Conservation (phyloP, 2,329 filamentous ascomycete genomes). For the Calonectria pauciramosa region DNA sequence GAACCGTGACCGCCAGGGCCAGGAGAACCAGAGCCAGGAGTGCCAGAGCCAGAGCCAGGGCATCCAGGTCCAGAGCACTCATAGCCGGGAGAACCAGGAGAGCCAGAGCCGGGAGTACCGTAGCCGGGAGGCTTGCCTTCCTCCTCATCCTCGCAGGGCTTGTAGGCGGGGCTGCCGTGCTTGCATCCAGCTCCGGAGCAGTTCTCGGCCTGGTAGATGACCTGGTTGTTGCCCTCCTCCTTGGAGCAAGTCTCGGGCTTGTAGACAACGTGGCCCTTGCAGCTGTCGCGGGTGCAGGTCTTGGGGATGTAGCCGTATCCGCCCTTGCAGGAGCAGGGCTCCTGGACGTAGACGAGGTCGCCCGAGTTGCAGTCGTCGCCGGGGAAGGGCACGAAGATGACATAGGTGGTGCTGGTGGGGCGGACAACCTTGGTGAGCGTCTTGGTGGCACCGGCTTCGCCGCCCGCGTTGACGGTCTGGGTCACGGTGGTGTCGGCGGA, state of each 20-base stretch:
- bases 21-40: not conserved
- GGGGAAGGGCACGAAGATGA: conserved; percentile 37
- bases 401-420: conserved; percentile 23
- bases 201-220: conserved; percentile 27
- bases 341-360: conserved; percentile 36
- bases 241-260: conserved; percentile 40
- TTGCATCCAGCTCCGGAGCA: conserved; percentile 24
- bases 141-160: conserved; percentile 36
- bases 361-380: conserved; percentile 34
- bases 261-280: conserved; percentile 38
- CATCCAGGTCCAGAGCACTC: not conserved
- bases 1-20: too few relatives aligned
- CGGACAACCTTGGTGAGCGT: conserved; percentile 38
- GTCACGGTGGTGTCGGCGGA: not conserved
- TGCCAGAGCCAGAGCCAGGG: not conserved
- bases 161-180: conserved; percentile 29
- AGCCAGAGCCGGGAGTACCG: conserved; percentile 17
- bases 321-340: conserved; percentile 38
- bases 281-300: conserved; percentile 31
- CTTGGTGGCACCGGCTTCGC: conserved; percentile 26
- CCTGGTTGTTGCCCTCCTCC: not conserved
- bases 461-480: conserved; percentile 27
- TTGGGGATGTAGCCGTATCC: conserved; percentile 36
- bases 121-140: conserved; percentile 4
- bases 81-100: conserved; percentile 10